phyloP scores from a whole-genome alignment of 2,329 filamentous ascomycete species.

The Aspergillus sp. region DNA sequence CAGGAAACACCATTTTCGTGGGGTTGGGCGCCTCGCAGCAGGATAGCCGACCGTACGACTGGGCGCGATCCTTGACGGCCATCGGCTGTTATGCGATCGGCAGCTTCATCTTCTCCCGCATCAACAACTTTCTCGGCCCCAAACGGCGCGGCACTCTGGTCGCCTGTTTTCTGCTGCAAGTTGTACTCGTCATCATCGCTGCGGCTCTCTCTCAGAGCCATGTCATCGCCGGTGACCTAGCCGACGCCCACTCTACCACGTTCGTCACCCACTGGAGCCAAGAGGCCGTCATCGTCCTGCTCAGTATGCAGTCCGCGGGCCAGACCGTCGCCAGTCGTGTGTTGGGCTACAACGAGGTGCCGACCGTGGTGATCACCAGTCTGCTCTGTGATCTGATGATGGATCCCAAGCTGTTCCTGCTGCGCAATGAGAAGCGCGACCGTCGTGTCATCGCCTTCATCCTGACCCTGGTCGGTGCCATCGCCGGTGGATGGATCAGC shows the following conservation, averaged over 20 bases:
- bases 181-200: slow-evolving; percentile 30
- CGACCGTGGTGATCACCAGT: slow-evolving; percentile 38
- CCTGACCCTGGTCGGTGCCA: slow-evolving; percentile 29
- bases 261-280: slow-evolving; percentile 24
- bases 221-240: slow-evolving; percentile 24
- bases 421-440: slow-evolving; percentile 32
- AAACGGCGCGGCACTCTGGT: slow-evolving; percentile 28
- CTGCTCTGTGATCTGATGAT: slow-evolving; percentile 35
- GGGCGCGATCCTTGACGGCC: slow-evolving; percentile 48
- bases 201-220: slow-evolving; percentile 30
- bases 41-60: slow-evolving; percentile 45
- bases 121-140: slow-evolving; percentile 32
- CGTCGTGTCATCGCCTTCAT: slow-evolving; percentile 31
- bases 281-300: slow-evolving; percentile 33
- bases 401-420: slow-evolving; percentile 30
- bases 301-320: slow-evolving; percentile 35
- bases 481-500: slow-evolving; percentile 33
- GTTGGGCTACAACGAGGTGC: slow-evolving; percentile 34
- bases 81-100: slow-evolving; percentile 48
- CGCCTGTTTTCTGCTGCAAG: slow-evolving; percentile 33
- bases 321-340: slow-evolving; percentile 34
- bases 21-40: slow-evolving; percentile 45
- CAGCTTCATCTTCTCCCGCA: slow-evolving; percentile 43
- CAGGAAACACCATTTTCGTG: slow-evolving; percentile 49
- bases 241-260: not conserved